Evolutionary conservation across 176 grass and related monocot species (phyloP), one percentile per base, ranked within the genome.

Genomic region (Thinopyrum elongatum): DNA sequence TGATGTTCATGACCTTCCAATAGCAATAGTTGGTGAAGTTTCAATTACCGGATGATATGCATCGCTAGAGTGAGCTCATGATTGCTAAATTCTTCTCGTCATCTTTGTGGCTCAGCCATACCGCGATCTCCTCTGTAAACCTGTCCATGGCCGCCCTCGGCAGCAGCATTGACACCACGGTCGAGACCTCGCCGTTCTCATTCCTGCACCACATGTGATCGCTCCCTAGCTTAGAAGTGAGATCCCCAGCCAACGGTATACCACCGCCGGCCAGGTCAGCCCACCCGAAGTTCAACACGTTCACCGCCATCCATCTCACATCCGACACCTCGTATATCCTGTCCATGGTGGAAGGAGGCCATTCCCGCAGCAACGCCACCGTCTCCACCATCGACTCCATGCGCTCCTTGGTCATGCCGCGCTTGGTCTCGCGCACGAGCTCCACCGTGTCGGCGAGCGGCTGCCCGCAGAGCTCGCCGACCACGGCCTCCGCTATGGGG

Each of bases 301-400:
- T 70, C 2, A 30, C 65, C 3, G 70, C 78, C 2, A 26, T 82
- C 88, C 88, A 89, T 16, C 80, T 89, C 1, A 80, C 61, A 5
- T 89, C 83, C 4, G 83, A 86, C 0, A 89, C 88, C 36, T 89
- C 88, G 29, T 89, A 89, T 4, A 69, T 81, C 23, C 38, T 76
- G 49, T 82, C 88, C 78, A 82, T 82, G 11, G 0, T 6, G 28
- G 39, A 75, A 1, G 83, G 49, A 11, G 83, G 88, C 83, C 83
- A 82, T 16, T 77, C 62, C 1, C 78, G 61, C 12, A 73, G 25
- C 10, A 4, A 1, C 3, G 88, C 60, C 30, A 70, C 58, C 2
- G 62, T 6, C 8, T 77, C 49, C n/a, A 86, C 78, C 83, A 90
- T 90, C 0, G 78, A 46, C 0, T 36, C 34, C 78, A 90, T 82